Evolutionary conservation across 805 yeast genomes (phyloP).

Genomic region (Metschnikowia orientalis): DNA sequence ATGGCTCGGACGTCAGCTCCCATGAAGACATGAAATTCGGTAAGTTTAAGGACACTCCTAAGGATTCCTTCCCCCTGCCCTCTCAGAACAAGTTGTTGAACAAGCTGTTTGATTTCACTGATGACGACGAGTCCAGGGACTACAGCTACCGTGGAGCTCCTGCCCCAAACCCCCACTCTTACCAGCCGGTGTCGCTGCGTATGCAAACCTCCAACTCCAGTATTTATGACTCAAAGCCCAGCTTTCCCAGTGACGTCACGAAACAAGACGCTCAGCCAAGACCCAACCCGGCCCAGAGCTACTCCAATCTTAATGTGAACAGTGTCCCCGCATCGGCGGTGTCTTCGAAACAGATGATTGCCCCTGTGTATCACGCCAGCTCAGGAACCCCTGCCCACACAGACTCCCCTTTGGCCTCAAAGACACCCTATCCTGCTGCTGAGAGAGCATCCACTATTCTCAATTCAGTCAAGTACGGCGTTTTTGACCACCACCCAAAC

Average conservation of each 20-base stretch:
- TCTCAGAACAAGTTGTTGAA: conserved; percentile 1
- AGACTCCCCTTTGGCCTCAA: conserved; percentile 15
- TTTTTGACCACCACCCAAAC: conserved; percentile 42
- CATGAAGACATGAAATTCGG: conserved; percentile 18
- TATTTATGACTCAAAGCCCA: conserved; percentile 31
- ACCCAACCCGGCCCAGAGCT: neutral
- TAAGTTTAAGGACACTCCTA: conserved; percentile 7
- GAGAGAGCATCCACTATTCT: conserved; percentile 17
- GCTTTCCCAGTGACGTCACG: conserved; percentile 32
- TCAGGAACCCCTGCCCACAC: conserved; percentile 24
- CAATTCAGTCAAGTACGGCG: conserved; percentile 25
- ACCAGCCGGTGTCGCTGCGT: conserved; percentile 1
- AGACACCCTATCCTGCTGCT: conserved; percentile 25
- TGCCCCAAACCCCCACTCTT: conserved; percentile 2
- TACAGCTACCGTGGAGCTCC: conserved; percentile 13
- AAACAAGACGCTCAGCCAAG: conserved; percentile 2
- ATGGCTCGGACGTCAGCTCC: conserved; percentile 16
- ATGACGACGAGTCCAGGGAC: conserved; percentile 8
- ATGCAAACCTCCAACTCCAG: conserved; percentile 18
- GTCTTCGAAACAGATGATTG: conserved; percentile 27
- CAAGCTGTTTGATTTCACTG: conserved; percentile 4
- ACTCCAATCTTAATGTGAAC: conserved; percentile 1
- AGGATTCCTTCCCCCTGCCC: neutral
- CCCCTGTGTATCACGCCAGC: conserved; percentile 28
- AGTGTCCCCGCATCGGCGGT: conserved; percentile 29